Base-by-base conservation (phyloP, 345 rosid species). In the Corymbia maculata region DNA sequence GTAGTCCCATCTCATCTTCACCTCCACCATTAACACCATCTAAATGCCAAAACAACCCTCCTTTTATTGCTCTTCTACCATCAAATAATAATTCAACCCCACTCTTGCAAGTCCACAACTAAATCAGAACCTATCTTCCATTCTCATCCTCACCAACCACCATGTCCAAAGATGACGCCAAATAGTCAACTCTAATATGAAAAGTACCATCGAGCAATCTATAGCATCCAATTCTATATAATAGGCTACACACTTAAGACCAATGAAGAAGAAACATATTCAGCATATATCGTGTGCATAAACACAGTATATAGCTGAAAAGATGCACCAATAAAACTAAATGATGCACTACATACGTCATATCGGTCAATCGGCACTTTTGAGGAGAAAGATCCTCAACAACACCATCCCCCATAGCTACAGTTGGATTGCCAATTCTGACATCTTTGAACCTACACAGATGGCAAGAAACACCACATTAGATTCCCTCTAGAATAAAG, bases 361-460 rank as follows among this genome's bases (percentile, higher is more conserved):
- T 91, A 61, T 96, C 99, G 24, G 97, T 92, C 91, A 97, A 90
- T 55, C 98, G 98, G 88, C 99, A 96, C 91, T 89, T 92, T 87
- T 96, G 99, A 17, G 99, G 99, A 89, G 84, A 90, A 57, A 96
- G 90, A 51, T 80, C 55, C 66, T 93, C 94, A 22, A 64, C 64
- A 51, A 91, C 86, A 61, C 88, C 92, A 80, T 90, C 82, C 52
- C 52, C 87, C 44, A 86, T 75, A 12, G 90, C n/a, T 85, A 94
- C 75, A 5, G 94, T 91, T 42, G 99, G 98, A 52, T 87, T 91
- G 66, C 98, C 98, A 89, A 97, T 94, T 87, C 93, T 92, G 89
- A 97, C 94, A 82, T 92, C 94, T 89, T 89, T 92, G 88, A 97
- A 97, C 94, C 99, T 97, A 93, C 92, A 88, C 59, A 0, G 45